Evolutionary conservation across 164 flowering plant species (phyloP).

Genomic region (Aristolochia californica): DNA sequence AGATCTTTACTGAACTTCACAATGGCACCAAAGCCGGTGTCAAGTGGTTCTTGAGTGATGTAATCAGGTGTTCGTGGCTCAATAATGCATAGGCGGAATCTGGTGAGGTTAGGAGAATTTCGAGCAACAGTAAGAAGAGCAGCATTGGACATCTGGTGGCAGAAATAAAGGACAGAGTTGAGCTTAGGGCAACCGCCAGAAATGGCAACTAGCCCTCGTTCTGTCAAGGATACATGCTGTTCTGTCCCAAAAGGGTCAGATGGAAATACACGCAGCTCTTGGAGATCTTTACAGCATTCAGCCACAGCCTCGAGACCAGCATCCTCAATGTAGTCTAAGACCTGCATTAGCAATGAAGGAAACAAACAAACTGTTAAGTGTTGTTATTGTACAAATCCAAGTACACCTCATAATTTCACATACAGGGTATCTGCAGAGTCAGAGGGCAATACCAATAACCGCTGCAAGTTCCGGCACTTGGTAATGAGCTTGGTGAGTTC

Average conservation of each 20-base stretch:
- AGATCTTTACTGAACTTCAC: constrained; percentile 68
- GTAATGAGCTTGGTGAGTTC: constrained; percentile 56
- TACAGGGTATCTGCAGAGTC: background rate
- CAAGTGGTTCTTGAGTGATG: constrained; percentile 61
- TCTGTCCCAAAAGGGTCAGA: constrained; percentile 56
- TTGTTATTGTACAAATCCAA: background rate
- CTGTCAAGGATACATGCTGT: constrained; percentile 54
- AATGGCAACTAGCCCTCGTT: constrained; percentile 65
- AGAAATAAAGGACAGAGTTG: constrained; percentile 78
- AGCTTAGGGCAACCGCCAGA: constrained; percentile 76
- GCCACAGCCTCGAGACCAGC: constrained; percentile 61
- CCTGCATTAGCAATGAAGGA: constrained; percentile 28
- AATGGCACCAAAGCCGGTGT: constrained; percentile 77
- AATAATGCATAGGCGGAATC: constrained; percentile 86
- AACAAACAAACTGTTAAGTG: background rate
- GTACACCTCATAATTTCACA: too few species aligned
- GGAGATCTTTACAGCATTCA: constrained; percentile 50
- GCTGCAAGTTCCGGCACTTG: constrained; percentile 59
- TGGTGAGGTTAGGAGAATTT: constrained; percentile 56
- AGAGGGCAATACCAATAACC: constrained; percentile 45
- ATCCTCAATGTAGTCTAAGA: constrained; percentile 75
- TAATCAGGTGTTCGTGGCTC: constrained; percentile 74
- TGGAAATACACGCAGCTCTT: constrained; percentile 74
- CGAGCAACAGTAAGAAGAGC: constrained; percentile 61
- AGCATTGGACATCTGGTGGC: constrained; percentile 82